A percentile compares a stretch with the other conserved stretches of the same genome.
phyloP scores from a whole-genome alignment of 768 basidiomycete species.

The Russula sp. region DNA sequence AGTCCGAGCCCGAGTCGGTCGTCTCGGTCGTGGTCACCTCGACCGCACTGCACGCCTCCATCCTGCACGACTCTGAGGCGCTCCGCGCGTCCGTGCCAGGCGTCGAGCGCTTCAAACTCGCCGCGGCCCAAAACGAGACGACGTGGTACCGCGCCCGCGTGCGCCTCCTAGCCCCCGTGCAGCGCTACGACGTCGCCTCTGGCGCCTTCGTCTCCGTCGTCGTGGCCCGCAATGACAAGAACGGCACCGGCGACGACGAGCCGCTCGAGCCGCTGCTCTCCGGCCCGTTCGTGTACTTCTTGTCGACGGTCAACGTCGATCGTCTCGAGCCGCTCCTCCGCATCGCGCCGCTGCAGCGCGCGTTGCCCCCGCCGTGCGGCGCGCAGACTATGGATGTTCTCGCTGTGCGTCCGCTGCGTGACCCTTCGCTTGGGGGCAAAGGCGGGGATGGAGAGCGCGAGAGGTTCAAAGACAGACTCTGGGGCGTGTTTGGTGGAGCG shows the following conservation, averaged over 20 bases:
- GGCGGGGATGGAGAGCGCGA: slow-evolving; percentile 37
- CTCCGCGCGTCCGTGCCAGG: slow-evolving; percentile 66
- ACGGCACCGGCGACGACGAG: slow-evolving; percentile 32
- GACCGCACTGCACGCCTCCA: slow-evolving; percentile 77
- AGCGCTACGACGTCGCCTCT: slow-evolving; percentile 54
- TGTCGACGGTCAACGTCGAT: slow-evolving; percentile 77
- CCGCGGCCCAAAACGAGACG: slow-evolving; percentile 67
- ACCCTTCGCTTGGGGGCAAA: slow-evolving; percentile 43
- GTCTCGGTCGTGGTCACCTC: slow-evolving; percentile 82
- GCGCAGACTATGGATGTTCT: slow-evolving; percentile 62
- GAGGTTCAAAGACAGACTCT: slow-evolving; percentile 48
- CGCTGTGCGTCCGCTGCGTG: slow-evolving; percentile 64
- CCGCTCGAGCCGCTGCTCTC: slow-evolving; percentile 36
- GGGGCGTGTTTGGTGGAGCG: slow-evolving; percentile 55
- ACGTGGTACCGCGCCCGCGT: slow-evolving; percentile 64
- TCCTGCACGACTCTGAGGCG: slow-evolving; percentile 75
- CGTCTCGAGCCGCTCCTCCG: slow-evolving; percentile 79
- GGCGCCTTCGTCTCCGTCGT: slow-evolving; percentile 43
- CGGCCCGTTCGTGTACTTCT: slow-evolving; percentile 85
- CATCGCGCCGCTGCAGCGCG: slow-evolving; percentile 59
- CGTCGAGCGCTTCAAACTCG: slow-evolving; percentile 81
- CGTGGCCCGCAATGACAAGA: slow-evolving; percentile 25
- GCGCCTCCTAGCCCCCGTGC: slow-evolving; percentile 46
- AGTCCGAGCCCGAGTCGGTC: slow-evolving; percentile 24
- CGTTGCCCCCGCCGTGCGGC: slow-evolving; percentile 36